Percentiles rank a stretch among this genome's conserved stretches.
These are phyloP conservation scores for Boletus rubescentipes DNA, from an alignment of 768 basidiomycete species.

Conservation along the genomic window DNA sequence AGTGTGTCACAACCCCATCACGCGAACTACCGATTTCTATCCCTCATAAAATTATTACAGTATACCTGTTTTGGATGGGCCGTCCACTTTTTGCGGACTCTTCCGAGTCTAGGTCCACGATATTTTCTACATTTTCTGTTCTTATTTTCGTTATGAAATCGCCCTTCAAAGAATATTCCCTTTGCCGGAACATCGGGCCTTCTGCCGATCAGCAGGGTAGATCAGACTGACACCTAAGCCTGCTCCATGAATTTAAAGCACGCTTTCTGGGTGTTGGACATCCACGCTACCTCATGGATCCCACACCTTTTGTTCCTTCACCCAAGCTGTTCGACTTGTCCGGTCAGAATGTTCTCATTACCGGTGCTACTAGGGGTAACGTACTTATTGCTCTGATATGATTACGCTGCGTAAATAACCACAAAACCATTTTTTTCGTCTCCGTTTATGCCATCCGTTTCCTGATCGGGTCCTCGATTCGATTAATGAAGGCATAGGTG, in stretches of 20 bases:
- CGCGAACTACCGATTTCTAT: slow-evolving; percentile 25
- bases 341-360: slow-evolving; percentile 71
- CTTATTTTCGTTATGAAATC: slow-evolving; percentile 7
- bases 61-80: slow-evolving; percentile 22
- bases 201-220: slow-evolving; percentile 33
- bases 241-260: slow-evolving; percentile 22
- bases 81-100: slow-evolving; percentile 8
- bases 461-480: slow-evolving; percentile 8
- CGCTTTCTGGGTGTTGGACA: slow-evolving; percentile 6
- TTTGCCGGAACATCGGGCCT: slow-evolving; percentile 28
- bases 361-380: slow-evolving; percentile 75
- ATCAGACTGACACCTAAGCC: slow-evolving; percentile 11
- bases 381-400: slow-evolving; percentile 23
- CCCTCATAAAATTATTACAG: slow-evolving; percentile 21
- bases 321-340: slow-evolving; percentile 65
- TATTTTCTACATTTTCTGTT: slow-evolving; percentile 10
- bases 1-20: slow-evolving; percentile 22
- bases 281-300: slow-evolving; percentile 43
- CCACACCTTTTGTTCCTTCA: slow-evolving; percentile 48
- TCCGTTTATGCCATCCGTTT: slow-evolving; percentile 12
- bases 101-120: slow-evolving; percentile 12
- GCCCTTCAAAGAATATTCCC: slow-evolving; percentile 1
- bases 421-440: slow-evolving; percentile 2
- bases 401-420: slow-evolving; percentile 16
- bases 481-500: slow-evolving; percentile 48